Conservation (phyloP, 768 basidiomycete genomes). For the Galerina marginata region DNA sequence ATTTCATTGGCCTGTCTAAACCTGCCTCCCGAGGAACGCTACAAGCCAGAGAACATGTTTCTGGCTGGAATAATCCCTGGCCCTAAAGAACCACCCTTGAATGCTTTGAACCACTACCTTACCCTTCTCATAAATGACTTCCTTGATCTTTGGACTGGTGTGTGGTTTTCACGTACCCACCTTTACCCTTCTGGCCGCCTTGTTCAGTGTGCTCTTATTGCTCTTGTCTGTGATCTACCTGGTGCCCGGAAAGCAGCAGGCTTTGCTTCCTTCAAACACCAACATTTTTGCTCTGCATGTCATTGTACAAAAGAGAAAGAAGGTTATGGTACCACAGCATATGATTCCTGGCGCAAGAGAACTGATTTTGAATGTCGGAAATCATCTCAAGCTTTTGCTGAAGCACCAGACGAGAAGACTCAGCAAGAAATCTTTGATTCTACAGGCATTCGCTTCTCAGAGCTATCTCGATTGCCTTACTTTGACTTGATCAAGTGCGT, state of each 20-base stretch:
- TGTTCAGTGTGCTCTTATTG: slow-evolving; percentile 32
- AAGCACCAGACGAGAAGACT: background rate
- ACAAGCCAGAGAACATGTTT: slow-evolving; percentile 44
- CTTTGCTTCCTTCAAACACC: slow-evolving; percentile 13
- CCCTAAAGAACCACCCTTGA: slow-evolving; percentile 37
- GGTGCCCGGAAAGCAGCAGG: slow-evolving; percentile 37
- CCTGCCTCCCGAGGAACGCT: slow-evolving; percentile 36
- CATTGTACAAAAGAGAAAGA: background rate
- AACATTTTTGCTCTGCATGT: too few relatives aligned
- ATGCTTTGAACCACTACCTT: slow-evolving; percentile 9
- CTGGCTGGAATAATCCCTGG: slow-evolving; percentile 44
- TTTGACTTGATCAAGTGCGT: slow-evolving; percentile 34
- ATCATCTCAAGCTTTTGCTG: slow-evolving; percentile 15
- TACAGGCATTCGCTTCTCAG: slow-evolving; percentile 32
- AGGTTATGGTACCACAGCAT: background rate
- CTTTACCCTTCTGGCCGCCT: slow-evolving; percentile 28
- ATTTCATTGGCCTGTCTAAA: slow-evolving; percentile 41
- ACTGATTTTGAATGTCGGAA: slow-evolving; percentile 19
- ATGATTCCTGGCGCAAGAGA: background rate
- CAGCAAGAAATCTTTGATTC: slow-evolving; percentile 15
- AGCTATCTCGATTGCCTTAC: slow-evolving; percentile 35
- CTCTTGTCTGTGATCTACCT: slow-evolving; percentile 41
- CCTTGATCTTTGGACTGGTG: too few relatives aligned
- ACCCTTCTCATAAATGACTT: too few relatives aligned
- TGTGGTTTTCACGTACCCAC: slow-evolving; percentile 20